Evolutionary conservation across 1,284 basidiomycete genomes (phyloP).

Genomic region (Trichosporon inkin): DNA sequence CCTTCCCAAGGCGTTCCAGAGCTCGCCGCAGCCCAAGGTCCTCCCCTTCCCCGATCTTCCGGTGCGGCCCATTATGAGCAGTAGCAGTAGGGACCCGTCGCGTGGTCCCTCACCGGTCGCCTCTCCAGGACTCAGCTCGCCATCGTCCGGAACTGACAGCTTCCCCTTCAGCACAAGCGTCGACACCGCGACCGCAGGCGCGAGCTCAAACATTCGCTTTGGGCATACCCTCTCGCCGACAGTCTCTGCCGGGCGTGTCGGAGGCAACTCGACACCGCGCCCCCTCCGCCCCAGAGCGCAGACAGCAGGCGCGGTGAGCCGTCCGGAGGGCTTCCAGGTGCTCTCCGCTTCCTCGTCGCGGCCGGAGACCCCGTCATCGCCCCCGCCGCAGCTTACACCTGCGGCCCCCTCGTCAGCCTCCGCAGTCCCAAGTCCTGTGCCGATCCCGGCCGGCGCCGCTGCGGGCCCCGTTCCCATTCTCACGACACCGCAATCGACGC

Average conservation of each 20-base stretch:
- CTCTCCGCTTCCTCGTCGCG: constrained; percentile 5
- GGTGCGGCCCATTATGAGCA: constrained; percentile 14
- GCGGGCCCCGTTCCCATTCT: not conserved
- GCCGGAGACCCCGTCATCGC: not conserved
- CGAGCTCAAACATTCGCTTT: not conserved
- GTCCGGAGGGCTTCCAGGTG: constrained; percentile 4
- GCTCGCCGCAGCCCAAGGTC: constrained; percentile 21
- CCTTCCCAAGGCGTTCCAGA: constrained; percentile 8
- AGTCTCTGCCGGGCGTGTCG: not conserved
- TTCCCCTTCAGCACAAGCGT: not conserved
- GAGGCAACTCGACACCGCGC: not conserved
- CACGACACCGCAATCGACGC: not conserved
- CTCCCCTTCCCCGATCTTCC: constrained; percentile 25
- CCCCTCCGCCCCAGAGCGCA: constrained; percentile 1
- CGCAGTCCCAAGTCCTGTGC: not conserved
- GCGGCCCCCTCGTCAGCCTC: not conserved
- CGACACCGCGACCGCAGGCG: constrained; percentile 1
- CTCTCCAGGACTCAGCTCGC: constrained; percentile 9
- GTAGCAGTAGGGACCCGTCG: constrained; percentile 17
- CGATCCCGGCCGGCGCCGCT: not conserved
- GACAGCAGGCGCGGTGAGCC: not conserved
- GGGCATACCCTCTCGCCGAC: constrained; percentile 2
- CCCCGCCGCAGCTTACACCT: not conserved
- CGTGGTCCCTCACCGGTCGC: constrained; percentile 11
- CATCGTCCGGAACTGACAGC: not conserved